Evolutionary conservation across 139 green algal genomes (phyloP).

Genomic region (Cymbomonas tetramitiformis): DNA sequence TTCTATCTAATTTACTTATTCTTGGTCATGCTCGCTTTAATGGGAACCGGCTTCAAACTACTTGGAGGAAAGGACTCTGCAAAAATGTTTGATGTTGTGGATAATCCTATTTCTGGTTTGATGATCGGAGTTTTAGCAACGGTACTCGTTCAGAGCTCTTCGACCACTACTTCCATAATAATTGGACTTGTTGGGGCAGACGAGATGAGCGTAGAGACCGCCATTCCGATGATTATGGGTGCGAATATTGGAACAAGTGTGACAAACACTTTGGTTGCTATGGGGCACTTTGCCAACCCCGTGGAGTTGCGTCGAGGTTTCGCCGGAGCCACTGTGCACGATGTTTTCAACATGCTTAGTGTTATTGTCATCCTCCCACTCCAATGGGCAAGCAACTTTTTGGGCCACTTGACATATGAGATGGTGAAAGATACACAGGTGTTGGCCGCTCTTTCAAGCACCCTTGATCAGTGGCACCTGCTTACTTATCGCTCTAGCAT

Average conservation of each 20-base stretch:
- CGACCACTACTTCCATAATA: conserved; percentile 7
- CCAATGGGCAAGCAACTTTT: conserved; percentile 1
- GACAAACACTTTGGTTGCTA: conserved; percentile 6
- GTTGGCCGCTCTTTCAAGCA: too few relatives aligned
- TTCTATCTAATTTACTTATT: conserved; percentile 1
- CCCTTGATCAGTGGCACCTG: too few relatives aligned
- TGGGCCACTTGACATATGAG: conserved; percentile 5
- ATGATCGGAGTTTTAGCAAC: conserved; percentile 4
- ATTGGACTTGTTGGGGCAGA: not conserved
- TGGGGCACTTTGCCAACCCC: conserved; percentile 1
- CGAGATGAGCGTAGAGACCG: not conserved
- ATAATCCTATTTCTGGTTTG: conserved; percentile 4
- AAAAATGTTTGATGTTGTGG: conserved; percentile 7
- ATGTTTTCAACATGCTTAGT: conserved; percentile 1
- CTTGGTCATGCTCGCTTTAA: not conserved
- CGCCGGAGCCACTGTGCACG: conserved; percentile 4
- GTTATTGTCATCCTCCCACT: not conserved
- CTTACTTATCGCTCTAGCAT: too few relatives aligned
- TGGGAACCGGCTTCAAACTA: conserved; percentile 9
- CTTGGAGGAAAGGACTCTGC: not conserved
- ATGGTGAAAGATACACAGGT: conserved; percentile 6
- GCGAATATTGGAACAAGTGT: conserved; percentile 5
- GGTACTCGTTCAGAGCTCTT: conserved; percentile 7
- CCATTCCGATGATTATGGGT: conserved; percentile 8
- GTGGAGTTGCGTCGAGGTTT: conserved; percentile 1